Conservation (phyloP, 805 yeast species). For the Wickerhamomyces pijperi region DNA sequence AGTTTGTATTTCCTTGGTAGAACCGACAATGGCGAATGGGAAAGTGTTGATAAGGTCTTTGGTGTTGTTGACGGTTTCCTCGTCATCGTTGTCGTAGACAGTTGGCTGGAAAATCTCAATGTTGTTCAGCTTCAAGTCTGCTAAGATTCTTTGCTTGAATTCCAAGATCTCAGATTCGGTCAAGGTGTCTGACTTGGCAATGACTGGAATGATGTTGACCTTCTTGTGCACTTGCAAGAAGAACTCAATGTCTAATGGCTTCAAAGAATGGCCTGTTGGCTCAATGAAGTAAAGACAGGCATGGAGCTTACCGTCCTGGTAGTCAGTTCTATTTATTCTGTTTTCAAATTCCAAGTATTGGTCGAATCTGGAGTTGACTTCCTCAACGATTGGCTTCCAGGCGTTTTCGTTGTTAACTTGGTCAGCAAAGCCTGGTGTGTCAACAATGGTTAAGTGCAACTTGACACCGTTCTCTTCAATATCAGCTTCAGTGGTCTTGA, state of each 20-base stretch:
- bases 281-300: slow-evolving; percentile 90
- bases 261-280: slow-evolving; percentile 92
- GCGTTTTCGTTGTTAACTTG: slow-evolving; percentile 66
- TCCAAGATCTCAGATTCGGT: slow-evolving; percentile 72
- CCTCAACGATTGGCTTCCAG: slow-evolving; percentile 89
- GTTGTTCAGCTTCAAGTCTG: slow-evolving; percentile 64
- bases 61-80: slow-evolving; percentile 59
- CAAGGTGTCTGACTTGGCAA: slow-evolving; percentile 89
- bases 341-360: slow-evolving; percentile 84
- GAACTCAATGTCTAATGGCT: slow-evolving; percentile 78
- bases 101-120: slow-evolving; percentile 74
- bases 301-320: slow-evolving; percentile 79
- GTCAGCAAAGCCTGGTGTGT: slow-evolving; percentile 93
- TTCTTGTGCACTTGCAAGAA: slow-evolving; percentile 83
- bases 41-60: slow-evolving; percentile 55
- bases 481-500: slow-evolving; percentile 52
- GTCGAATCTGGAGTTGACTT: slow-evolving; percentile 79
- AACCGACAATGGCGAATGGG: slow-evolving; percentile 94
- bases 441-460: slow-evolving; percentile 72
- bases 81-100: slow-evolving; percentile 37
- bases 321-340: slow-evolving; percentile 49
- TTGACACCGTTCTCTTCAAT: slow-evolving; percentile 92
- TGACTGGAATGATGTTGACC: slow-evolving; percentile 88
- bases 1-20: slow-evolving; percentile 58
- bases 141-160: slow-evolving; percentile 69